Evolutionary conservation across 441 rosid genomes (phyloP), one percentile per base, ranked within the genome.

Genomic region (Cnidoscolus chayamansa): DNA sequence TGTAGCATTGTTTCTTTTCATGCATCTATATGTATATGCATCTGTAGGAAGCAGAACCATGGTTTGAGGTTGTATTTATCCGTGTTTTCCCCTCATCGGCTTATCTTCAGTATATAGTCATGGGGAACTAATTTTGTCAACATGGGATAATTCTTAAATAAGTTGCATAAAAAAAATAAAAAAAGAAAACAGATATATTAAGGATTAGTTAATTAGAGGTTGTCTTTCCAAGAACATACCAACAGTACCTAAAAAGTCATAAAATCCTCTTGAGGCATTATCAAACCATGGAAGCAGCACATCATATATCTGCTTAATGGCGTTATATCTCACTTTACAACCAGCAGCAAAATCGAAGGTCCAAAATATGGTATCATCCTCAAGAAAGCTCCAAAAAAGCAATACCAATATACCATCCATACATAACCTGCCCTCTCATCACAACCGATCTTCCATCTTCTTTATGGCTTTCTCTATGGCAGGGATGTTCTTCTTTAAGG

Each of bases 401-500:
- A 15, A 13, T 51, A 12, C 57, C 55, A 8, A 1, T 11, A 30
- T 11, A 7, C n/a, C 57, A 19, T 47, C 75, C 43, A 79, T 67
- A 63, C 51, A 40, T 9, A 59, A 30, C 19, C 32, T 40, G 48
- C 11, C 20, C 25, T 32, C 40, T 56, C 32, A 56, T 54, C 6
- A 72, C 69, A 35, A 16, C 72, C 79, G 75, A 0, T 89, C 86
- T 77, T 90, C 83, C 98, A 90, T 88, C 82, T 85, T 84, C 82
- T 66, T 74, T 68, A 93, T 78, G 57, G 97, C 97, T 49, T 84
- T 70, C 70, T 94, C 90, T 56, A 94, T 83, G 51, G 88, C 88
- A 50, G 93, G 81, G 48, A 92, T 77, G 53, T 85, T 91, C 81
- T 83, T 84, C 77, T 79, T 84, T 19, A 94, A 83, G 25, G 69